Percentiles rank a stretch among this genome's conserved stretches.
Conservation (phyloP, 371 early-diverging fungal genomes). For the Phascolomyces articulosus region DNA sequence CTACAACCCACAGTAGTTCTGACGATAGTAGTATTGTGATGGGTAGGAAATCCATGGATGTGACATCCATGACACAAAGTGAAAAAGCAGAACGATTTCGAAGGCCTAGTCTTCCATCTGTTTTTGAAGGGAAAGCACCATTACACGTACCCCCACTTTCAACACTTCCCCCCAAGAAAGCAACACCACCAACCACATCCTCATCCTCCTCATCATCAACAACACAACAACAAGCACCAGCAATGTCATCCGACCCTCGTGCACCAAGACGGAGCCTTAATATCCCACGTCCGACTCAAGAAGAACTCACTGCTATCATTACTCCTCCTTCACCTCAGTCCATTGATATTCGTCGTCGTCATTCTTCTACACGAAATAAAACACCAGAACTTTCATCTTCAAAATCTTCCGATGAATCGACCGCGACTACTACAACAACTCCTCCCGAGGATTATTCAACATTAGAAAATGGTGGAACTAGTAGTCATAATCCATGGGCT, state of each 20-base stretch:
- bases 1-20: not conserved
- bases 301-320: not conserved
- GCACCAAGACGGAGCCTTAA: slow-evolving; percentile 22
- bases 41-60: slow-evolving; percentile 21
- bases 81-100: slow-evolving; percentile 31
- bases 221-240: not conserved
- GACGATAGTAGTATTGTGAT: not conserved
- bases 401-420: slow-evolving; percentile 23
- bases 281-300: slow-evolving; percentile 13
- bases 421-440: not conserved
- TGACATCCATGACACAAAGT: slow-evolving; percentile 14
- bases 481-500: slow-evolving; percentile 3
- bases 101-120: slow-evolving; percentile 36
- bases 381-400: slow-evolving; percentile 25
- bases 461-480: not conserved
- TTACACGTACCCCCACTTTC: slow-evolving; percentile 26
- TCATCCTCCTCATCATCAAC: not conserved
- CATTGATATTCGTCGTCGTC: slow-evolving; percentile 16
- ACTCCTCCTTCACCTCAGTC: not conserved
- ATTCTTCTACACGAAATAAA: slow-evolving; percentile 8
- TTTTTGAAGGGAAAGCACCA: slow-evolving; percentile 29
- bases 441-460: not conserved
- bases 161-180: slow-evolving; percentile 15
- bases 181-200: not conserved
- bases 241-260: slow-evolving; percentile 10